phyloP scores from a whole-genome alignment of 2,329 filamentous ascomycete species.

The Aspergillus aculeatinus region DNA sequence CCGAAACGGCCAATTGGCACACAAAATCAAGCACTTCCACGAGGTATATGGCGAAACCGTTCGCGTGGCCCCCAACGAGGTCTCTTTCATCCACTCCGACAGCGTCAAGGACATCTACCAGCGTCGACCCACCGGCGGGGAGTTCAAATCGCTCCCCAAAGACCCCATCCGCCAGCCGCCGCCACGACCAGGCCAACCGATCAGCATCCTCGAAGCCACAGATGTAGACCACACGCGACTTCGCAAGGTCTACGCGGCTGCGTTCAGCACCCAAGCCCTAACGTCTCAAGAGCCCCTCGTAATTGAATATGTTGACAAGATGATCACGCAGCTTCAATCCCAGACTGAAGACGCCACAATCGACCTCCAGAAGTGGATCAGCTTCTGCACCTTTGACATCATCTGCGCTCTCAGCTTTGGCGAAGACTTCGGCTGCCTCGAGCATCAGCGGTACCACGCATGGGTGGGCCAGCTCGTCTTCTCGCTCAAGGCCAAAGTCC shows the following conservation, averaged over 20 bases:
- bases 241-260: conserved; percentile 40
- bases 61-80: conserved; percentile 42
- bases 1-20: conserved; percentile 32
- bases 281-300: conserved; percentile 42
- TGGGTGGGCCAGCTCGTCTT: conserved; percentile 32
- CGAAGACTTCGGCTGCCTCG: conserved; percentile 42
- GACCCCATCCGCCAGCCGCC: background rate
- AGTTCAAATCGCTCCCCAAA: background rate
- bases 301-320: conserved; percentile 37
- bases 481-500: background rate
- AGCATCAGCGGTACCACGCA: conserved; percentile 32
- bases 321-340: background rate
- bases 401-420: conserved; percentile 44
- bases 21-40: conserved; percentile 34
- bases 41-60: conserved; percentile 39
- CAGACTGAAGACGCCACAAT: conserved; percentile 4
- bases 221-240: conserved; percentile 36
- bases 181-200: conserved; percentile 19
- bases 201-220: conserved; percentile 19
- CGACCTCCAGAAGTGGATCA: conserved; percentile 36
- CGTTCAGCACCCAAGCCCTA: conserved; percentile 46
- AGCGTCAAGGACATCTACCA: conserved; percentile 46
- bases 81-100: conserved; percentile 46
- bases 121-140: conserved; percentile 2
- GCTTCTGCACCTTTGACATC: conserved; percentile 42